Conservation (phyloP, 129 eudicot genomes). For the Tagetes patula region DNA sequence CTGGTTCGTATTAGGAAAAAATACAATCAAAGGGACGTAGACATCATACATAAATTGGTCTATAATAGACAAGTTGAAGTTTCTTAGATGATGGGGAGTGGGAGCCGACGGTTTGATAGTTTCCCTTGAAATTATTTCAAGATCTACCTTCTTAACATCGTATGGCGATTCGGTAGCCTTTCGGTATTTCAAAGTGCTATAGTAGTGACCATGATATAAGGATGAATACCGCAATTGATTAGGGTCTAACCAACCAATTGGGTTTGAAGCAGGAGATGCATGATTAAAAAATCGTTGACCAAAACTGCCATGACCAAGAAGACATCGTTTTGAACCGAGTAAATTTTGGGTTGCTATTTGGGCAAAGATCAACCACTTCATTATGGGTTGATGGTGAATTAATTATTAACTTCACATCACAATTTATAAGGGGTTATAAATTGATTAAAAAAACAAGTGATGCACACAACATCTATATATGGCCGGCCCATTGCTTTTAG, state of each 20-base stretch:
- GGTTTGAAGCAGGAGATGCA: background rate
- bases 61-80: constrained; percentile 7
- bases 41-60: constrained; percentile 8
- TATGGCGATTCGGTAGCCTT: background rate
- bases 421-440: too few species aligned
- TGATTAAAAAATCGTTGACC: background rate
- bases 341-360: background rate
- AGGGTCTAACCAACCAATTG: background rate
- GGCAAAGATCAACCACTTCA: background rate
- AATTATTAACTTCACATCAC: background rate
- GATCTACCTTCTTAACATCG: constrained; percentile 5
- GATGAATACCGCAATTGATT: background rate
- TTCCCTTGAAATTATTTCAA: constrained; percentile 20
- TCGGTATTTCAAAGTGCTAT: background rate
- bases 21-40: constrained; percentile 21
- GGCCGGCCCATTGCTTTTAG: too few species aligned
- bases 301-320: background rate
- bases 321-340: background rate
- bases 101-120: constrained; percentile 30
- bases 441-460: too few species aligned
- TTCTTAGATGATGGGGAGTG: constrained; percentile 20
- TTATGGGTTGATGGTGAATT: background rate
- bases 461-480: too few species aligned
- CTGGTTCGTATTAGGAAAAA: background rate
- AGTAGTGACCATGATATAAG: background rate